Evolutionary conservation across 2,329 filamentous ascomycete genomes (phyloP).

Genomic region (Atkinsonella texensis): DNA sequence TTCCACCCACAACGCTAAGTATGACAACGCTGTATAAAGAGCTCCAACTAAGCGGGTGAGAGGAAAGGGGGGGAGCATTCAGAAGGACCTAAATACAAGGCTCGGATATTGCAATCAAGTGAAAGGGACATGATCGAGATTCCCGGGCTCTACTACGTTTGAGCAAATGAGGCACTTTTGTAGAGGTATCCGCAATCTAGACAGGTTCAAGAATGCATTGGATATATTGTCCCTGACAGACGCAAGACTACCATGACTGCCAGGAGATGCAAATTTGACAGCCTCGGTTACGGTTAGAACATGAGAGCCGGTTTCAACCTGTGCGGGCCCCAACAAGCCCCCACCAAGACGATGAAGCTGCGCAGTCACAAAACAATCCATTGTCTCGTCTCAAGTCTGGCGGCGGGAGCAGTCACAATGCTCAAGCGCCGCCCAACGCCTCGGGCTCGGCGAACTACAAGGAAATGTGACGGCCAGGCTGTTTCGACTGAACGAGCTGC

Average conservation of each 20-base stretch:
- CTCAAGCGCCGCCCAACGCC: no score
- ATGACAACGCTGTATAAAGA: slow-evolving; percentile 36
- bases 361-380: no score
- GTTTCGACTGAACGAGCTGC: no score
- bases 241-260: no score
- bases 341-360: no score
- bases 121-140: not conserved
- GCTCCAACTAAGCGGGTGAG: not conserved
- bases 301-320: not conserved
- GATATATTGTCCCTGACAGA: not conserved
- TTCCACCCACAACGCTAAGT: slow-evolving; percentile 62
- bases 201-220: not conserved
- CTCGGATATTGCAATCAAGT: not conserved
- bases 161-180: not conserved
- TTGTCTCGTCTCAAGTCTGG: no score
- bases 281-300: not conserved
- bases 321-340: no score
- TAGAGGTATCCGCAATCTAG: not conserved
- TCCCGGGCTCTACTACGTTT: not conserved
- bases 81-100: not conserved
- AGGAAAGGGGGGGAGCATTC: not conserved
- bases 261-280: not conserved
- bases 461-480: no score
- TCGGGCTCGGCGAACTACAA: no score
- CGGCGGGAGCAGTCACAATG: no score